Evolutionary conservation across 495 filamentous ascomycete species (phyloP).

Genomic region (Daldinia caldariorum): DNA sequence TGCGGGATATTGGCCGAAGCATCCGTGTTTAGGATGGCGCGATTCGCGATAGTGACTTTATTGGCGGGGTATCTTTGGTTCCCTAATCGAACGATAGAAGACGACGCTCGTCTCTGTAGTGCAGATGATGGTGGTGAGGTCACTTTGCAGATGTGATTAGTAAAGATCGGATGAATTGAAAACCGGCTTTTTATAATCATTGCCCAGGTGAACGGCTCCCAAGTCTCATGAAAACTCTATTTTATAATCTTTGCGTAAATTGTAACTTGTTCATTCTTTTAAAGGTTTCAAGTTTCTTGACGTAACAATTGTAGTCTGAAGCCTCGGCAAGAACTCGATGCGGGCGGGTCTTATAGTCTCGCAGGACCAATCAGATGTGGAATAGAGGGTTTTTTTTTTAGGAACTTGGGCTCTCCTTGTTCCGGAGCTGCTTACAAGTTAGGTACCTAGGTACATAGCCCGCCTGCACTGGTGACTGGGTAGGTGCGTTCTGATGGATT

Average conservation of each 20-base stretch:
- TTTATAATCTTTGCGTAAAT: neutral
- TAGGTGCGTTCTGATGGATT: slow-evolving; percentile 1
- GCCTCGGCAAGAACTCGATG: slow-evolving; percentile 6
- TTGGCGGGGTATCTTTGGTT: slow-evolving; percentile 31
- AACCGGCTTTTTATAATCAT: slow-evolving; percentile 33
- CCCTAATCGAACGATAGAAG: slow-evolving; percentile 20
- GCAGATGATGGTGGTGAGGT: slow-evolving; percentile 15
- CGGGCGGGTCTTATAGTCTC: neutral
- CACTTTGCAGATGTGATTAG: slow-evolving; percentile 31
- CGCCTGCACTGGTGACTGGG: too few relatives aligned
- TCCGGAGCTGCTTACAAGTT: slow-evolving; percentile 3
- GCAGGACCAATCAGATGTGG: neutral
- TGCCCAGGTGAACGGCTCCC: too few relatives aligned
- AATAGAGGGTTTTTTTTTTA: neutral
- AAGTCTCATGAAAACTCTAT: slow-evolving; percentile 7
- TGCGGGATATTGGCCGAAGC: slow-evolving; percentile 24
- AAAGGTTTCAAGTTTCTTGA: neutral
- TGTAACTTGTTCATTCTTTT: neutral
- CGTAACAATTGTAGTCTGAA: neutral
- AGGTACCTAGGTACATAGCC: neutral
- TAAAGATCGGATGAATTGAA: slow-evolving; percentile 13
- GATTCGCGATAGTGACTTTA: slow-evolving; percentile 25
- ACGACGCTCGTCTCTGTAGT: slow-evolving; percentile 19
- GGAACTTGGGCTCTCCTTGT: slow-evolving; percentile 27
- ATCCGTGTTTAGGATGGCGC: slow-evolving; percentile 14